A percentile compares a stretch with the other conserved stretches of the same genome.
Conservation (phyloP, 106 monocot species). For the Ottelia alismoides region DNA sequence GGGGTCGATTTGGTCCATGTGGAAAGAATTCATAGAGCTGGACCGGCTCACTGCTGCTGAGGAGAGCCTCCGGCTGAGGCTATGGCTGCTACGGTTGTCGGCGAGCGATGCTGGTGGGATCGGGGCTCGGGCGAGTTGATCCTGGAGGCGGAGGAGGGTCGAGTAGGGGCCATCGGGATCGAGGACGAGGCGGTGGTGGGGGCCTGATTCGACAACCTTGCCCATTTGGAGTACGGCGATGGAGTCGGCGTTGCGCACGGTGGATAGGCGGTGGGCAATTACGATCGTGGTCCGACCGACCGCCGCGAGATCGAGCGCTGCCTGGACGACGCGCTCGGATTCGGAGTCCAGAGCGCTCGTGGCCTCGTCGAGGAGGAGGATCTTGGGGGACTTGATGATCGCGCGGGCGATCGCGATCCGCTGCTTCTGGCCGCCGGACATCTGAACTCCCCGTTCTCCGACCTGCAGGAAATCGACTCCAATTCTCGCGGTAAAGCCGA, state of each 20-base stretch:
- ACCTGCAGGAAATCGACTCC: slow-evolving; percentile 25
- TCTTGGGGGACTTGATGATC: slow-evolving; percentile 28
- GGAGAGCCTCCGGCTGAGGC: slow-evolving; percentile 19
- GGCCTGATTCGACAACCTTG: slow-evolving; percentile 28
- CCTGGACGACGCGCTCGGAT: slow-evolving; percentile 47
- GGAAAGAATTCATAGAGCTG: slow-evolving; percentile 19
- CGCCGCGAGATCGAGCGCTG: slow-evolving; percentile 32
- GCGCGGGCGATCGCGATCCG: slow-evolving; percentile 49
- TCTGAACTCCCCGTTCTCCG: slow-evolving; percentile 38
- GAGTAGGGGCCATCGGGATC: slow-evolving; percentile 28
- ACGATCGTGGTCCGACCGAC: slow-evolving; percentile 46
- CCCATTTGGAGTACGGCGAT: slow-evolving; percentile 38
- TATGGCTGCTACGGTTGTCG: slow-evolving; percentile 22
- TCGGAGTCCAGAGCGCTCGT: slow-evolving; percentile 50
- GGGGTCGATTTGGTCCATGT: no score
- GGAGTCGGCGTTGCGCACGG: slow-evolving; percentile 34
- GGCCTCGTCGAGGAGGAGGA: slow-evolving; percentile 53
- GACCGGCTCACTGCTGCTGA: slow-evolving; percentile 11
- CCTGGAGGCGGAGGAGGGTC: slow-evolving; percentile 31
- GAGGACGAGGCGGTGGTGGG: slow-evolving; percentile 28
- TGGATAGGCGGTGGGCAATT: slow-evolving; percentile 56
- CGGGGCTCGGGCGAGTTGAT: background rate
- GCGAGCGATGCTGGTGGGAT: no score
- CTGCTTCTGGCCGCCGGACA: slow-evolving; percentile 58
- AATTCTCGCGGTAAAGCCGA: no score